Base-by-base conservation (phyloP, 2,329 filamentous ascomycete species). In the Ciborinia camelliae region DNA sequence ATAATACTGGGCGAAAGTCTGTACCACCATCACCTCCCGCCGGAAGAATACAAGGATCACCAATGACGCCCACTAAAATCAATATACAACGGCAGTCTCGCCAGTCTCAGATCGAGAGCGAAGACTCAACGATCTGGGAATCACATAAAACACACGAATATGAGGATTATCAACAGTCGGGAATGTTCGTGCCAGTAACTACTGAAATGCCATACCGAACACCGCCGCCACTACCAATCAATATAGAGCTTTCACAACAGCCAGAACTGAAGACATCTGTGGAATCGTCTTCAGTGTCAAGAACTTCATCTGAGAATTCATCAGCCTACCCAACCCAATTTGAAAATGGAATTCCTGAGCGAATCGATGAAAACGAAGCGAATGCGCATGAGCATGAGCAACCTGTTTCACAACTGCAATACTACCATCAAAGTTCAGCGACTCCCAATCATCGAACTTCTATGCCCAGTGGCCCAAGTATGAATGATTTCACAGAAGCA, bases 331-430 rank as follows among this genome's bases (percentile, higher is more conserved):
- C 45, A 10, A 39, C 12, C 14, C 62, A 32, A 2, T 26, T 55
- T 26, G 66, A 57, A 58, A 62, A 65, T 28, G 60, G 45, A 32
- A 45, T 64, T 62, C 65, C 67, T 18, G 65, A 68, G 20, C 65
- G 65, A 43, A 65, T 69, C 48, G 71, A 71, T 52, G 72, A 73
- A 26, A 71, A 70, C 61, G 68, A 65, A 18, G 45, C 51, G 58
- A 67, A 69, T 35, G 28, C 43, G 28, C 45, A 63, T 45, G 61
- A 57, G 28, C 45, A 63, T 45, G 61, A 57, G 51, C 68, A 68
- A 39, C 65, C 70, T 55, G 82, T 87, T 10, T 83, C 85, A 14
- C 82, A 81, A 68, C 80, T 88, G 63, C 85, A 88, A 71, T 88
- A 89, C 69, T 84, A 88, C 70, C 85, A 77, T 79, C 64, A 77